Evolutionary conservation across 306 rosid genomes (phyloP).

Genomic region (Amphicarpaea edgeworthii): DNA sequence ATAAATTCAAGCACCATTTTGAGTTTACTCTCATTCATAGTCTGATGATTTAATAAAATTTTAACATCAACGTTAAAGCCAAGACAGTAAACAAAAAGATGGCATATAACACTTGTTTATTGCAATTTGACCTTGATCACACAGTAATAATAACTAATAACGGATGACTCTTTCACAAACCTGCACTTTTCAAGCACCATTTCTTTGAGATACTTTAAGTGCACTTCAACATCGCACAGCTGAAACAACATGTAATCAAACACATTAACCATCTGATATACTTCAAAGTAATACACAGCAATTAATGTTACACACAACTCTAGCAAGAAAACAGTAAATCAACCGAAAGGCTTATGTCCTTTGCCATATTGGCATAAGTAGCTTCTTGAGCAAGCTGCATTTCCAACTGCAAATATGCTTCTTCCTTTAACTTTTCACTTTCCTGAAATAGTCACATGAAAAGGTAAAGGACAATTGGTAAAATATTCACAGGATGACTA

Average conservation of each 20-base stretch:
- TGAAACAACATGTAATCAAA: conserved; percentile 48
- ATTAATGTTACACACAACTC: background rate
- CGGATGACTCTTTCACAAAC: conserved; percentile 47
- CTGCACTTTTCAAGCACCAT: conserved; percentile 75
- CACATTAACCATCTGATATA: conserved; percentile 27
- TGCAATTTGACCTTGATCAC: too few species aligned
- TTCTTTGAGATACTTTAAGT: conserved; percentile 65
- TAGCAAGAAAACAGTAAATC: conserved; percentile 35
- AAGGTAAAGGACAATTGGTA: background rate
- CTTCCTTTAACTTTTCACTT: conserved; percentile 60
- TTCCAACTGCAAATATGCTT: conserved; percentile 55
- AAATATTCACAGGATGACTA: background rate
- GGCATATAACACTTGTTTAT: background rate
- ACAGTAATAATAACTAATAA: too few species aligned
- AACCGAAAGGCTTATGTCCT: conserved; percentile 65
- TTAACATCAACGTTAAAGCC: conserved; percentile 3
- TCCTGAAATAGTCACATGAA: conserved; percentile 57
- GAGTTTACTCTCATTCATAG: conserved; percentile 5
- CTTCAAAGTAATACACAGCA: conserved; percentile 31
- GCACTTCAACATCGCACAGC: conserved; percentile 67
- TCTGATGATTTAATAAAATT: background rate
- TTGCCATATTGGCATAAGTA: conserved; percentile 73
- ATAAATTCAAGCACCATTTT: background rate
- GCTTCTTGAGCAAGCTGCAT: conserved; percentile 68
- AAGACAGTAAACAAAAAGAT: conserved; percentile 7